A percentile compares a stretch with the other conserved stretches of the same genome.
Conservation (phyloP, 768 basidiomycete genomes). For the Hericium rajendrae region DNA sequence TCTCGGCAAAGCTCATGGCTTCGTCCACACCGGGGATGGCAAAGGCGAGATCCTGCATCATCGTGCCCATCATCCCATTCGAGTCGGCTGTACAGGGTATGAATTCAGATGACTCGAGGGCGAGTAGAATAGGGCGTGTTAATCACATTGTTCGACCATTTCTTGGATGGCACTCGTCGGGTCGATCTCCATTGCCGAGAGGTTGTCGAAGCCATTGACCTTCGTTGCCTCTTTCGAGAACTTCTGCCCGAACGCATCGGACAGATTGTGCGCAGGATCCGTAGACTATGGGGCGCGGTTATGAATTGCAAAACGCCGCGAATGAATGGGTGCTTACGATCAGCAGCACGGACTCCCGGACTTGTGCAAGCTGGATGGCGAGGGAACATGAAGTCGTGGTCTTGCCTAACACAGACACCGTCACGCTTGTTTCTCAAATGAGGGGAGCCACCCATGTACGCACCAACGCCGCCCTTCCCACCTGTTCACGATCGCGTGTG, state of each 20-base stretch:
- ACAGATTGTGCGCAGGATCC: conserved; percentile 98
- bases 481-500: conserved; percentile 35
- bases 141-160: conserved; percentile 96
- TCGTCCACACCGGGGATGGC: conserved; percentile 99
- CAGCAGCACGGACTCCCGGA: conserved; percentile 90
- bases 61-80: conserved; percentile 93
- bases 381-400: conserved; percentile 97
- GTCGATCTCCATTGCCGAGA: conserved; percentile 99
- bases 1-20: conserved; percentile 99
- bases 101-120: background rate
- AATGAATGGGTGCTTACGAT: conserved; percentile 53
- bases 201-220: conserved; percentile 95
- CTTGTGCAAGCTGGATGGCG: conserved; percentile 89
- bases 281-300: conserved; percentile 61
- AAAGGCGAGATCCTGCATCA: conserved; percentile 99
- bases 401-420: conserved; percentile 54
- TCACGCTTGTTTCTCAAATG: background rate
- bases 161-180: conserved; percentile 96
- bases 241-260: conserved; percentile 97
- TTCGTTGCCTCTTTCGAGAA: conserved; percentile 98
- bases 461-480: conserved; percentile 97
- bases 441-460: conserved; percentile 20
- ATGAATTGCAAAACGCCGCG: background rate
- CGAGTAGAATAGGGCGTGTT: conserved; percentile 15
- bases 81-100: conserved; percentile 51